Conservation (phyloP, 148 eudicot species). For the Cornus florida region DNA sequence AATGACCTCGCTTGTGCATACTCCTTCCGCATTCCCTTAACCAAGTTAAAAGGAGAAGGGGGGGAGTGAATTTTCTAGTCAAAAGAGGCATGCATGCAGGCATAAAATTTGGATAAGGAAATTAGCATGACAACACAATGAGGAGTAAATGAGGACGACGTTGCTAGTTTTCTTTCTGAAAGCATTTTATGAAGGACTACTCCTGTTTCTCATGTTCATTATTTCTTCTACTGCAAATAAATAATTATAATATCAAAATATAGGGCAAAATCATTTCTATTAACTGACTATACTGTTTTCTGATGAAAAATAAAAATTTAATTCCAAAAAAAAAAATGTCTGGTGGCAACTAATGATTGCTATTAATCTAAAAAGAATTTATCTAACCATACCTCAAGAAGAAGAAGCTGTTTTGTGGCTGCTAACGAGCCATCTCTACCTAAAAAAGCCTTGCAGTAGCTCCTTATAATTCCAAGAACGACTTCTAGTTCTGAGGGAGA, state of each 20-base stretch:
- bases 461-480: conserved; percentile 71
- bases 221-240: not conserved
- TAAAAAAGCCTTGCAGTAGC: conserved; percentile 56
- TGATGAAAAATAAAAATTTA: not conserved
- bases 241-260: not conserved
- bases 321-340: not conserved
- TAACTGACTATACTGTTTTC: not conserved
- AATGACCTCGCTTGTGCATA: conserved; percentile 84
- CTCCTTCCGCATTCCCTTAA: conserved; percentile 88
- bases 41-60: conserved; percentile 11
- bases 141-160: not conserved
- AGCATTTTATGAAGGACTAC: not conserved
- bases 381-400: conserved; percentile 68
- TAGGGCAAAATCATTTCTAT: not conserved
- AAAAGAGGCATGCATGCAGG: not conserved
- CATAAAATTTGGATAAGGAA: not conserved
- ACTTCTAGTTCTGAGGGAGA: conserved; percentile 88
- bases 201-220: not conserved
- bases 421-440: conserved; percentile 58
- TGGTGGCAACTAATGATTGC: not conserved
- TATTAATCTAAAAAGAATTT: not conserved
- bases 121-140: not conserved
- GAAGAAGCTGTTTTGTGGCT: conserved; percentile 67
- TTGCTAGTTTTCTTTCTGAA: not conserved
- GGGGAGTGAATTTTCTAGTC: not conserved